phyloP scores from a whole-genome alignment of 768 basidiomycete species.

The Kwoniella botswanensis region DNA sequence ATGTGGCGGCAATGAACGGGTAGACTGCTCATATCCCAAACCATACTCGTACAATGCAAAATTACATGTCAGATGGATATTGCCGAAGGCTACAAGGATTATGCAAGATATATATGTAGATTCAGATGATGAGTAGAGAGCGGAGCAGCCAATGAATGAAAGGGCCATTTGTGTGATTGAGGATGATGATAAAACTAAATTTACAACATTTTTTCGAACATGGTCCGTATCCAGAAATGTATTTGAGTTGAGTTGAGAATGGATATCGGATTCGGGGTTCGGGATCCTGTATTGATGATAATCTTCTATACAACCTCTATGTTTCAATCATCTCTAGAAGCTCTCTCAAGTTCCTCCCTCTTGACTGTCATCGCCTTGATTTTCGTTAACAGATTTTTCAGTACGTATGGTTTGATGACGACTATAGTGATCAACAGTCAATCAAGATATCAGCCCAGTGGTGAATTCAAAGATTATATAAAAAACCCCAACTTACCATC shows the following conservation, averaged over 20 bases:
- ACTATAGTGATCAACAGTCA: constrained; percentile 1
- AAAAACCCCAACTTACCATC: constrained; percentile 23
- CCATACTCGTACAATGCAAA: not conserved
- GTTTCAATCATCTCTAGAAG: not conserved
- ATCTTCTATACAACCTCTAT: not conserved
- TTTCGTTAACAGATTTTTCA: constrained; percentile 29
- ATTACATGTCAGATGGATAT: not conserved
- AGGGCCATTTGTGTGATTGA: too few relatives aligned
- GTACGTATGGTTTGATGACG: constrained; percentile 39
- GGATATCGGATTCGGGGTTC: too few relatives aligned
- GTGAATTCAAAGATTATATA: not conserved
- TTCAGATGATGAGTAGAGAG: not conserved
- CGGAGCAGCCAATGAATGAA: not conserved
- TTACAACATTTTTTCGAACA: not conserved
- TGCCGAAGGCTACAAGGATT: not conserved
- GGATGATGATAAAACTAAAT: too few relatives aligned
- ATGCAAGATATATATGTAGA: not conserved
- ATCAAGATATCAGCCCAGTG: too few relatives aligned
- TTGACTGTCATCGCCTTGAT: constrained; percentile 26
- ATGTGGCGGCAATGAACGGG: not conserved
- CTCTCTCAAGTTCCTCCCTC: constrained; percentile 16
- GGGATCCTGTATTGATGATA: too few relatives aligned
- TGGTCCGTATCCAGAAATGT: not conserved
- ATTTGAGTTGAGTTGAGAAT: too few relatives aligned
- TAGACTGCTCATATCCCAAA: too few relatives aligned